Base-by-base conservation (phyloP, 1,284 basidiomycete genomes). In the Neolentinus lepideus region DNA sequence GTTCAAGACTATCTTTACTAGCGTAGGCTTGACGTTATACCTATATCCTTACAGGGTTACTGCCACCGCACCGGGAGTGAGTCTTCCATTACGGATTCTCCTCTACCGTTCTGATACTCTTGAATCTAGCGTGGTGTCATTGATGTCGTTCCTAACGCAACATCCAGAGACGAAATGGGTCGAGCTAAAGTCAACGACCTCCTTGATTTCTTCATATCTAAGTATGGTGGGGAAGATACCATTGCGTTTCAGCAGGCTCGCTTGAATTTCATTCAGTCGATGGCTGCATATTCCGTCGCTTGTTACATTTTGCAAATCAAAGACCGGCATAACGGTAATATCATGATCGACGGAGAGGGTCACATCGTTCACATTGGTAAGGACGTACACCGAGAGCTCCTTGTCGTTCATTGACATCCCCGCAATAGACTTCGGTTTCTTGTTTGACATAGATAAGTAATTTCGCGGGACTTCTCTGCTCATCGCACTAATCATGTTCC, bases 231-330 rank as follows among this genome's bases (percentile, higher is more conserved):
- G 43, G 82, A 88, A 65, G 93, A 98, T 64, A 90, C 89, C 0
- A 75, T 94, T 46, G 77, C 89, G 25, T 99, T 98, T 78, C 96
- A 99, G 68, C 83, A 83, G 61, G 97, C 97, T 48, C 85, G 96
- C 26, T 77, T 93, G 61, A 98, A 98, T 73, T 99, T 99, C 67
- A 93, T 99, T 61, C 94, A 97, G 68, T 96, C 93, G 1, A 99
- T 99, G 97, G 97, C 97, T 1, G 97, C 94, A 19, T 99, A 99
- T 72, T 98, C 94, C 33, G 88, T 99, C n/a, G 92, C 94, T 11
- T 99, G 96, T 70, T 98, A 98, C 71, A 94, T 98, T 60, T 73
- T 98, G 38, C 96, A 99, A 70, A 94, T 98, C 72, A 96, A 97
- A 72, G 97, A 99, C 69, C 76, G 96, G 35, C 96, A 99, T 71